Base-by-base conservation (phyloP, 2,329 filamentous ascomycete species). In the Dendryphion nanum region DNA sequence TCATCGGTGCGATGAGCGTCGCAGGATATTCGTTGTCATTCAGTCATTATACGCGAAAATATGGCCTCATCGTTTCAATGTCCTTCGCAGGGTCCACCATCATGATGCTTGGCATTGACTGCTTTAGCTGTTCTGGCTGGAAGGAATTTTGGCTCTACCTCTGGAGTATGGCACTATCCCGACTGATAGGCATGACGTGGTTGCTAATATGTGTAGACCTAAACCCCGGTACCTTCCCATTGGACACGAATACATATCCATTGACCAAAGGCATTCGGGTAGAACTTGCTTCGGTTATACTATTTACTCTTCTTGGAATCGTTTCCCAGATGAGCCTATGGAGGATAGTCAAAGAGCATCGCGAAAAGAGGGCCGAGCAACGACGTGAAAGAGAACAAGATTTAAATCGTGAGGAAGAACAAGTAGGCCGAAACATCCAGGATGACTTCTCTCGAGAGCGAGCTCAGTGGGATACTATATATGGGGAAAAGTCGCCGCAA, bases 141-240 rank as follows among this genome's bases (percentile, higher is more conserved):
- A 96, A 95, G 64, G 91, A 97, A 63, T 96, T 96, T 51, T 97
- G 91, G 91, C 77, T 88, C 5, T 97, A 94, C 61, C 75, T 95
- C 24, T 97, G 91, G 91, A 72, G 77, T 80, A 61, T 64, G 75
- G 61, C 13, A 41, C 13, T 12, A 19, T 15, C 15, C 7, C 5
- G 12, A 15, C 10, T 23, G 14, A 10, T 1, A 18, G 28, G 40
- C 15, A 18, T 18, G 37, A 44, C n/a, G n/a, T 38, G 42, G 12
- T 37, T 24, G 15, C 46, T 57, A 18, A 57, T 37, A 31, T 15
- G 6, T 13, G 15, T 45, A 81, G 78, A 70, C 31, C 67, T 97
- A 26, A 96, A 96, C 62, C 72, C 81, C 29, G 75, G 58, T 29
- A 71, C 89, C 1, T 97, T 97, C 55, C 90, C 90, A 0, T 69